These are phyloP conservation scores for Botrytis deweyae DNA, from an alignment of 2,329 filamentous ascomycete species.

Conservation along the genomic window DNA sequence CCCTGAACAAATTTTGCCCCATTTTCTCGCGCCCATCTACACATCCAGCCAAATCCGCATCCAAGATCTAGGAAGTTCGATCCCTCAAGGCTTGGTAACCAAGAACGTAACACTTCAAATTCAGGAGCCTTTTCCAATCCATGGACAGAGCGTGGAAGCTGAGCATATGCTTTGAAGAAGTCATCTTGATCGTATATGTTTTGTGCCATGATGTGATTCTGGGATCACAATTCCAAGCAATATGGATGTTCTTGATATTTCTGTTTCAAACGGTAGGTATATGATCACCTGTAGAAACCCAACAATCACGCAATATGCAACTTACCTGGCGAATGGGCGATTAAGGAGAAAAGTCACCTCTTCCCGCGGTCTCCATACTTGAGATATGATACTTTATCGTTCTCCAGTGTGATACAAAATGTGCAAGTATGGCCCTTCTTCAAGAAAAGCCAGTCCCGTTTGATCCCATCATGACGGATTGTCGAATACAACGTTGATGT, in stretches of 20 bases:
- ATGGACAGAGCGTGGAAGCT: constrained; percentile 2
- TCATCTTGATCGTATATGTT: constrained; percentile 2
- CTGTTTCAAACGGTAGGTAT: neutral
- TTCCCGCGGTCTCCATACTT: neutral
- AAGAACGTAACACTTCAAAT: neutral
- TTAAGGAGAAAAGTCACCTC: neutral
- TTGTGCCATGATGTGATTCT: neutral
- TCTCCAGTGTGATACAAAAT: neutral
- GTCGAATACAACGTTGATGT: neutral
- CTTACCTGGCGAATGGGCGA: neutral
- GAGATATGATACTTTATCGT: neutral
- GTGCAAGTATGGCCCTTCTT: too few relatives aligned
- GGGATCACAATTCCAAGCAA: neutral
- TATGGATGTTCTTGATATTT: neutral
- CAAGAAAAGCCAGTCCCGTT: accelerated
- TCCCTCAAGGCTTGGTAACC: neutral
- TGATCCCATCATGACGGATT: neutral
- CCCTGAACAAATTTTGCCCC: neutral
- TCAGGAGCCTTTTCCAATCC: neutral
- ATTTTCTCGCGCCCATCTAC: neutral
- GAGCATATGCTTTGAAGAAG: neutral
- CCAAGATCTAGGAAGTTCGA: neutral
- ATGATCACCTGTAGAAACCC: neutral
- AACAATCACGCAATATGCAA: neutral
- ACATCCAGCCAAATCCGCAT: neutral